These are phyloP conservation scores for Cryphonectria parasitica DNA, from an alignment of 2,329 filamentous ascomycete species.

Conservation along the genomic window DNA sequence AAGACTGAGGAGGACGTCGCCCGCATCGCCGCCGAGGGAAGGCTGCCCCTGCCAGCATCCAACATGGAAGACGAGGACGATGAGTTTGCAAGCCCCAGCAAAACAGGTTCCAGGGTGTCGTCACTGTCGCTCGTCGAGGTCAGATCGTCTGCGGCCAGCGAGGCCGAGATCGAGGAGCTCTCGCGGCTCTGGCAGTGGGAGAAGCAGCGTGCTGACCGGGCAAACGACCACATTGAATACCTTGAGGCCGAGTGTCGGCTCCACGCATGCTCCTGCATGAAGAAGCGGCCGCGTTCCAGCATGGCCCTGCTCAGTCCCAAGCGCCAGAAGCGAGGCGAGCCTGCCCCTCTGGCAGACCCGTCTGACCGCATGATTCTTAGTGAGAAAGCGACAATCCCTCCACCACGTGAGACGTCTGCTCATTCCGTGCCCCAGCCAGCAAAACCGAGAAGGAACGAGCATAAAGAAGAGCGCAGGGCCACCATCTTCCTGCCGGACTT, in stretches of 20 bases:
- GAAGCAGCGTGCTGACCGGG: slow-evolving; percentile 67
- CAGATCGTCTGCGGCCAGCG: slow-evolving; percentile 57
- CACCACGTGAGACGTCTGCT: slow-evolving; percentile 38
- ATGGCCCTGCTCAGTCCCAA: slow-evolving; percentile 34
- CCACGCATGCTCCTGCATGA: slow-evolving; percentile 65
- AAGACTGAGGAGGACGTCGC: slow-evolving; percentile 72
- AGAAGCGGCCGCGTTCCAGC: slow-evolving; percentile 41
- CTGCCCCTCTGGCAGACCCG: slow-evolving; percentile 45
- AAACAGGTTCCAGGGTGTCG: slow-evolving; percentile 48
- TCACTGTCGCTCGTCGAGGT: slow-evolving; percentile 53
- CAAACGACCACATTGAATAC: slow-evolving; percentile 75
- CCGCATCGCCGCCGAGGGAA: slow-evolving; percentile 72
- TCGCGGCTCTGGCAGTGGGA: slow-evolving; percentile 58
- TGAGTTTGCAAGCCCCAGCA: slow-evolving; percentile 66
- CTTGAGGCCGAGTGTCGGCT: slow-evolving; percentile 75
- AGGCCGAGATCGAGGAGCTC: slow-evolving; percentile 63
- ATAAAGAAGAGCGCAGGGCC: slow-evolving; percentile 33
- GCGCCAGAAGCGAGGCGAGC: slow-evolving; percentile 42
- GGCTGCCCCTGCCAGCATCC: slow-evolving; percentile 63
- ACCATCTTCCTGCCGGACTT: slow-evolving; percentile 63
- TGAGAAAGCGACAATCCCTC: slow-evolving; percentile 36
- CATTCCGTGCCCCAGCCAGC: slow-evolving; percentile 37
- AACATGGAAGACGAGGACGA: slow-evolving; percentile 48
- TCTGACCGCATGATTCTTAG: slow-evolving; percentile 50
- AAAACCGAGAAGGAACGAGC: slow-evolving; percentile 40